These are phyloP conservation scores for Alternaria atra DNA, from an alignment of 2,329 filamentous ascomycete genomes.

Conservation along the genomic window DNA sequence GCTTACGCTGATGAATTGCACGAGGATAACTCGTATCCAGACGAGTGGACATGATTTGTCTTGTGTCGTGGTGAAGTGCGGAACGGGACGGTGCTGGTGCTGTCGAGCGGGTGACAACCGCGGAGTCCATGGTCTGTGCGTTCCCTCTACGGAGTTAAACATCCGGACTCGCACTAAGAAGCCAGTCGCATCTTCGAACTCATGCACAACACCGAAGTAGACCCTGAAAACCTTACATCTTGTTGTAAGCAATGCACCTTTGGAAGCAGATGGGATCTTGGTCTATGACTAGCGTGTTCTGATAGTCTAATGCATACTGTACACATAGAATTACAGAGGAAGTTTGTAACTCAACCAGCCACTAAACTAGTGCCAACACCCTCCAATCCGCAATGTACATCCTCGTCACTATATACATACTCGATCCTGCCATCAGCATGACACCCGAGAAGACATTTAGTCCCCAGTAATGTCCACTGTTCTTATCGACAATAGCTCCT, in stretches of 20 bases:
- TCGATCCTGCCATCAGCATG: slow-evolving; percentile 57
- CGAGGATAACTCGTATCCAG: neutral
- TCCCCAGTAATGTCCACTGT: slow-evolving; percentile 64
- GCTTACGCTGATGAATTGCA: neutral
- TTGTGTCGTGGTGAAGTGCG: neutral
- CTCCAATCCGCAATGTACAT: slow-evolving; percentile 41
- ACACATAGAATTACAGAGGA: neutral
- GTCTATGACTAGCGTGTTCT: neutral
- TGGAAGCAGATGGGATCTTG: neutral
- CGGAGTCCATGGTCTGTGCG: neutral
- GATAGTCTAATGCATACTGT: neutral
- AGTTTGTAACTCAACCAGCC: neutral
- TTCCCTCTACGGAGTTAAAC: neutral
- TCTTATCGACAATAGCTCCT: slow-evolving; percentile 59
- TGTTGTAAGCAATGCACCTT: neutral
- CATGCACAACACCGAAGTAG: neutral
- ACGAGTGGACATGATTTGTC: neutral
- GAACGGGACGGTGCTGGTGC: neutral
- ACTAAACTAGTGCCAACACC: neutral
- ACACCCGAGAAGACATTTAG: slow-evolving; percentile 73
- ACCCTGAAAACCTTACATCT: too few species aligned
- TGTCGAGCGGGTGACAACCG: neutral
- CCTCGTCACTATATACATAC: slow-evolving; percentile 41
- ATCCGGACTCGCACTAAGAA: neutral
- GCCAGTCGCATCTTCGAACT: neutral